phyloP scores from a whole-genome alignment of 164 flowering plant genomes.

The Aristolochia contorta region DNA sequence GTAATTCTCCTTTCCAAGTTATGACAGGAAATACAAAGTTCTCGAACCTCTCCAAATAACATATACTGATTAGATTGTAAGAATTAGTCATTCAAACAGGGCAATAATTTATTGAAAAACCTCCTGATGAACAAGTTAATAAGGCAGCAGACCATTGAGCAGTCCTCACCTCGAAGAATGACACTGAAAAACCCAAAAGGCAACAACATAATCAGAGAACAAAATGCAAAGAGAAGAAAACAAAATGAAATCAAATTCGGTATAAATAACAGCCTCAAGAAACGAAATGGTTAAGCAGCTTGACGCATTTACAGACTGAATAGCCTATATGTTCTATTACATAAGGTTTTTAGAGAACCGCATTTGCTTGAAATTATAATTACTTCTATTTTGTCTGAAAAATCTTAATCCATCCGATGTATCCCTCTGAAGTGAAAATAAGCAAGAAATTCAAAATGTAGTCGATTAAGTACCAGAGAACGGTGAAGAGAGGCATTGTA shows the following conservation, averaged over 20 bases:
- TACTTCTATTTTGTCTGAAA: too few species aligned
- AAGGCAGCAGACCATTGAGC: not conserved
- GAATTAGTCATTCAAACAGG: not conserved
- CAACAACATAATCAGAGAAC: not conserved
- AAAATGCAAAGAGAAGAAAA: not conserved
- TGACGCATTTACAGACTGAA: too few species aligned
- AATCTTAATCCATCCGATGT: too few species aligned
- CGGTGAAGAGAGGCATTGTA: not conserved
- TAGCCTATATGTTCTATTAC: too few species aligned
- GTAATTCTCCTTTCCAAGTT: not conserved
- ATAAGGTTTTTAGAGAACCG: too few species aligned
- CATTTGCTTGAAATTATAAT: too few species aligned
- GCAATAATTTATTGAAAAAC: not conserved
- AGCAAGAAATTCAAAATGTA: too few species aligned
- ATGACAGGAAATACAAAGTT: not conserved
- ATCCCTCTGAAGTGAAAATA: too few species aligned
- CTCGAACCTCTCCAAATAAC: not conserved
- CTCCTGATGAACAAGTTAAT: too few species aligned
- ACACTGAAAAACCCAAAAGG: slow-evolving; percentile 40
- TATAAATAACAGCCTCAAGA: too few species aligned
- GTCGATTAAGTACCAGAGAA: not conserved
- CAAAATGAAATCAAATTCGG: too few species aligned
- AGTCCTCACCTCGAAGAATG: slow-evolving; percentile 89
- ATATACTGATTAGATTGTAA: not conserved
- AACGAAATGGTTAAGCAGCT: too few species aligned